These are phyloP conservation scores for Boletellus deceptivus DNA, from an alignment of 1,284 basidiomycete species.

Conservation along the genomic window DNA sequence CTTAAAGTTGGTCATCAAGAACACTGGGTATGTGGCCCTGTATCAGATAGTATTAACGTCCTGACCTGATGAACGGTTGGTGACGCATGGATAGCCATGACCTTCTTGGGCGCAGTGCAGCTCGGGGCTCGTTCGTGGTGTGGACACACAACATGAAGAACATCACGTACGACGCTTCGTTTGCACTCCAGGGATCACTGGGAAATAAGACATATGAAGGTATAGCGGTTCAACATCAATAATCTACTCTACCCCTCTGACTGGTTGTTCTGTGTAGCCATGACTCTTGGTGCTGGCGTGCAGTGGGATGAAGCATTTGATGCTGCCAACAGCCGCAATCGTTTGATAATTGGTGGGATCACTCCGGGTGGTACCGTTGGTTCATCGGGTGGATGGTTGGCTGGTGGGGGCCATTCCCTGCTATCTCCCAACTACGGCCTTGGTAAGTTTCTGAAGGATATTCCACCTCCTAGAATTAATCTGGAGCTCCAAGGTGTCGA, in stretches of 20 bases:
- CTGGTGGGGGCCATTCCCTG: conserved; percentile 45
- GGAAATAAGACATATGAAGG: conserved; percentile 14
- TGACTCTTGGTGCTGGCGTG: conserved; percentile 45
- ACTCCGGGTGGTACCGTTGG: conserved; percentile 36
- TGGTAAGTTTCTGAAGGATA: conserved; percentile 25
- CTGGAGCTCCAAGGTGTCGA: conserved; percentile 35
- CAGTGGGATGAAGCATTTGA: conserved; percentile 46
- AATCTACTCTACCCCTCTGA: neutral
- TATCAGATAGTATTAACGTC: no score
- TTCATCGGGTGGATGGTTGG: conserved; percentile 41
- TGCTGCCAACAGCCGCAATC: conserved; percentile 33
- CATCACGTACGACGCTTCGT: conserved; percentile 29
- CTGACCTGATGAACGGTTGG: neutral
- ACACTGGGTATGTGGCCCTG: conserved; percentile 39
- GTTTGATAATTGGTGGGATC: conserved; percentile 36
- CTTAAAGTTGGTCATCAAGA: conserved; percentile 47
- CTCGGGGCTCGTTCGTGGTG: conserved; percentile 36
- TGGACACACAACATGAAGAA: conserved; percentile 37
- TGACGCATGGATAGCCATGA: neutral
- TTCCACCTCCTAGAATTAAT: neutral
- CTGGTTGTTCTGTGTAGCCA: conserved; percentile 17
- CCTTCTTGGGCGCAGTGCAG: conserved; percentile 39
- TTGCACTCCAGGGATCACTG: conserved; percentile 33
- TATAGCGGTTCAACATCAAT: neutral
- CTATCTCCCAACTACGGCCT: conserved; percentile 42